A percentile compares a stretch with the other conserved stretches of the same genome.
Conservation (phyloP, 2,329 filamentous ascomycete genomes). For the Sphaerostilbella broomeana region DNA sequence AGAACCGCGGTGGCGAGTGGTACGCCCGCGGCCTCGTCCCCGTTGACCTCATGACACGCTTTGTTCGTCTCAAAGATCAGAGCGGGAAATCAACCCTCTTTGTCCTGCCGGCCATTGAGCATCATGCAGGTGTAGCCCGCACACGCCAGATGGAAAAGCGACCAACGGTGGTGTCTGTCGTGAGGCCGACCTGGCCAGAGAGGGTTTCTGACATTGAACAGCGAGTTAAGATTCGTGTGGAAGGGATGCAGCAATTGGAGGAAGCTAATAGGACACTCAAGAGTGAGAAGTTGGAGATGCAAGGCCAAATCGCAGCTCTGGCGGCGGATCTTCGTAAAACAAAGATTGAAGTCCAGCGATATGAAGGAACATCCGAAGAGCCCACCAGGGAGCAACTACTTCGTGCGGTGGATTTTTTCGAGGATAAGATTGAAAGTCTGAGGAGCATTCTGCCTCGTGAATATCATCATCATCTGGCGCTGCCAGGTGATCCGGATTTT, state of each 20-base stretch:
- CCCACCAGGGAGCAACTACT: slow-evolving; percentile 8
- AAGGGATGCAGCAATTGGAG: slow-evolving; percentile 17
- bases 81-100: slow-evolving; percentile 42
- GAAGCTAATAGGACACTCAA: slow-evolving; percentile 15
- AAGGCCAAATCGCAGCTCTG: slow-evolving; percentile 16
- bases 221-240: slow-evolving; percentile 19
- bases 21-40: slow-evolving; percentile 40
- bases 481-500: too few relatives aligned
- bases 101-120: slow-evolving; percentile 43
- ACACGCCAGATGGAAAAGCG: slow-evolving; percentile 40
- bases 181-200: slow-evolving; percentile 25
- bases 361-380: slow-evolving; percentile 14
- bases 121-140: slow-evolving; percentile 38
- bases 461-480: slow-evolving; percentile 9
- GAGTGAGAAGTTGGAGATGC: slow-evolving; percentile 19
- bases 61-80: slow-evolving; percentile 43
- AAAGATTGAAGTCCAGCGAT: slow-evolving; percentile 16
- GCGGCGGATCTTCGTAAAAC: slow-evolving; percentile 18
- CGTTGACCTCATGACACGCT: slow-evolving; percentile 45
- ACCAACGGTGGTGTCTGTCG: slow-evolving; percentile 33
- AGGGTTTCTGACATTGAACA: slow-evolving; percentile 28
- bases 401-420: slow-evolving; percentile 8
- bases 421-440: slow-evolving; percentile 16
- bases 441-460: slow-evolving; percentile 11
- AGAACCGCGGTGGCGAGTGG: slow-evolving; percentile 22